Evolutionary conservation across 768 basidiomycete species (phyloP).

Genomic region (Podaxis pistillaris): DNA sequence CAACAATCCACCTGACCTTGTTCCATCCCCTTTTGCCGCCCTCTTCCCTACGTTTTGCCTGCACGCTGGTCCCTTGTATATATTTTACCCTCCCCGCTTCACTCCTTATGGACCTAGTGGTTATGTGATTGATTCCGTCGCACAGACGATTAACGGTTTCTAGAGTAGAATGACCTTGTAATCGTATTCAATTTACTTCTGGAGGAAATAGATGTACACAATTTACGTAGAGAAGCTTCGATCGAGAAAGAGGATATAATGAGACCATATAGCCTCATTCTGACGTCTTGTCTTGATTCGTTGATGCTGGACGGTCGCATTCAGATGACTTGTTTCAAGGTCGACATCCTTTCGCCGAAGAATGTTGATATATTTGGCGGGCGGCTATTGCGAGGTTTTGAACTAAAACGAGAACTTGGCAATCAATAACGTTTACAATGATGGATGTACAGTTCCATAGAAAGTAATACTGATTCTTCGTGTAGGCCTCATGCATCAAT

Average conservation of each 20-base stretch:
- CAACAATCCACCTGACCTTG: not conserved
- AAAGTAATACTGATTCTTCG: not conserved
- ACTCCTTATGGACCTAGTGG: not conserved
- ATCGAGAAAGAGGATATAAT: not conserved
- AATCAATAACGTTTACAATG: not conserved
- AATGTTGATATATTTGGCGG: not conserved
- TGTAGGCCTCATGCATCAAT: not conserved
- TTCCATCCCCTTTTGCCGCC: not conserved
- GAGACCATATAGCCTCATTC: not conserved
- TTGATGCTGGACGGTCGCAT: not conserved
- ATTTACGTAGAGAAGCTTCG: not conserved
- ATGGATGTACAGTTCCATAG: not conserved
- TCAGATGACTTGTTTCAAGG: not conserved
- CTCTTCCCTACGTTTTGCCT: not conserved
- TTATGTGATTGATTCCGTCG: conserved; percentile 3
- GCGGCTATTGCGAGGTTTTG: not conserved
- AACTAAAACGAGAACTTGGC: not conserved
- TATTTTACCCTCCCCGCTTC: not conserved
- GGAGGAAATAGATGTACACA: not conserved
- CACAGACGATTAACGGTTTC: not conserved
- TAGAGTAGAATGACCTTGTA: conserved; percentile 3
- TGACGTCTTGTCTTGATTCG: not conserved
- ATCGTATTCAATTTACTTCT: not conserved
- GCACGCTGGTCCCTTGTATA: not conserved
- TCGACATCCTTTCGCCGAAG: not conserved